Base-by-base conservation (phyloP, 2,329 filamentous ascomycete genomes). In the Penicillium aurantiogriseum region DNA sequence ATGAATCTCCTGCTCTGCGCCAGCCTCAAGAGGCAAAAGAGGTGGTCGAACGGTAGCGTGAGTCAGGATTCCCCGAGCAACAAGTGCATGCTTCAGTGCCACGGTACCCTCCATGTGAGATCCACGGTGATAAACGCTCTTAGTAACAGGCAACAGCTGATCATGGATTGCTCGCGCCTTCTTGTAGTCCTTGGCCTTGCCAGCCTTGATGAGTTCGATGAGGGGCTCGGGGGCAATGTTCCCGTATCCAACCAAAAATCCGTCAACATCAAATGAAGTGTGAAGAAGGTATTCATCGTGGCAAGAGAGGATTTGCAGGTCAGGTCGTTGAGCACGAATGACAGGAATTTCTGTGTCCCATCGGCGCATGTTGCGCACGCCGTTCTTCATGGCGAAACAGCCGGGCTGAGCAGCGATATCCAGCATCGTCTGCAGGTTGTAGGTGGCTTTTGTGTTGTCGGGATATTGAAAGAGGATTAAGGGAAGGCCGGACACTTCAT, bases 361-460 rank as follows among this genome's bases (percentile, higher is more conserved):
- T 19, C 81, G 77, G n/a, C 79, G 76, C 81, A 83, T 83, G 67
- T 83, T 82, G 52, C 81, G 77, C 10, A 83, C 81, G 21, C 81
- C 81, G 59, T 83, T 83, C 75, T 83, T 83, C 80, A 83, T 83
- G 17, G 81, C 81, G 45, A 83, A 81, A 6, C 81, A 79, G 29
- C 81, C 80, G 1, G 80, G 81, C 35, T 75, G 79, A 8, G 80
- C 81, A 2, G 80, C 73, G 52, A 83, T 82, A 50, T 83, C 80
- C 2, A 83, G 76, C 61, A 83, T 76, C 0, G 80, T 83, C 60
- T 82, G 74, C 23, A 83, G 71, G 60, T 69, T 80, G 65, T 83
- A 83, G 1, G 77, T 81, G 4, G 80, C 79, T 67, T 83, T 82
- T 19, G 80, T 83, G 68, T 76, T 77, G 68, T 83, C 80, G 15